Evolutionary conservation across 352 stramenopile genomes (phyloP).

Genomic region (Phytophthora tentaculata): DNA sequence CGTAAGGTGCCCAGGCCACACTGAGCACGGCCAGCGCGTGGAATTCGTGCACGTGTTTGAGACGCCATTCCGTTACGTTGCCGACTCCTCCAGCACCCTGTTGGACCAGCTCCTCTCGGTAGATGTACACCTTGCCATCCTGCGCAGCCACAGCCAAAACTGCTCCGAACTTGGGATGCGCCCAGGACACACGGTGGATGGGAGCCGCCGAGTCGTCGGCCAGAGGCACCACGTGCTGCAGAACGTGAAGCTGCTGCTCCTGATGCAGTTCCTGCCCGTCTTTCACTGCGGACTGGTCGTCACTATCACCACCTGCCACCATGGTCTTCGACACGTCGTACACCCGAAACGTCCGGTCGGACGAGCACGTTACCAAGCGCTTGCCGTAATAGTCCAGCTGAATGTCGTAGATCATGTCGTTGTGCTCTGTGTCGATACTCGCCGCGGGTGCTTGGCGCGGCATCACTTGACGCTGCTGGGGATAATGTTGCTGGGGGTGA

Average conservation of each 20-base stretch:
- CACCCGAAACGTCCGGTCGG: constrained; percentile 83
- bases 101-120: constrained; percentile 77
- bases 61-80: constrained; percentile 70
- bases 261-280: constrained; percentile 11
- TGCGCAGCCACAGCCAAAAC: constrained; percentile 79
- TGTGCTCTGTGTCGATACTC: constrained; percentile 88
- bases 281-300: constrained; percentile 8
- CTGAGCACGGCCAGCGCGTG: constrained; percentile 79
- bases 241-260: constrained; percentile 38
- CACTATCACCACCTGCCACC: constrained; percentile 14
- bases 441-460: constrained; percentile 48
- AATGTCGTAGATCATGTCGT: constrained; percentile 91
- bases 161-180: constrained; percentile 86
- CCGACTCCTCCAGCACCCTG: constrained; percentile 32
- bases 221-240: constrained; percentile 72
- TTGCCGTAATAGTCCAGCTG: constrained; percentile 91
- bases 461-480: constrained; percentile 24
- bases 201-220: constrained; percentile 70
- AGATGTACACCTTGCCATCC: constrained; percentile 88
- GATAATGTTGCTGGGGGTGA: constrained; percentile 3
- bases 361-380: constrained; percentile 80
- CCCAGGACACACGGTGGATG: constrained; percentile 84
- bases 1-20: constrained; percentile 86
- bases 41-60: constrained; percentile 81
- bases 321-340: constrained; percentile 80